Base-by-base conservation (phyloP, 1,139 yeast species). In the Starmera stellimalicola region DNA sequence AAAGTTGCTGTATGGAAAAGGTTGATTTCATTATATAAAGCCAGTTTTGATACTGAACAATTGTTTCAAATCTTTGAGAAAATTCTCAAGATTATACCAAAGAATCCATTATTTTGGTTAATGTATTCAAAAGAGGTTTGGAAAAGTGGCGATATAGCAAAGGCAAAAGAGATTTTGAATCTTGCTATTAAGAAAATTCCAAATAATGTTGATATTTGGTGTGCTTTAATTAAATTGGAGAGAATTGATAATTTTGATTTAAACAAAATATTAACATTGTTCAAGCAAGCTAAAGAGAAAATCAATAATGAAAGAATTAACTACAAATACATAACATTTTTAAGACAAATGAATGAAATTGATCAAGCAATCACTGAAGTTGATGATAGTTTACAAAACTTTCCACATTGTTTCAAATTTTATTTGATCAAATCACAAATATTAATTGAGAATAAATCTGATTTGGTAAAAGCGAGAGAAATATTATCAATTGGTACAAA, bases 111-210 rank as follows among this genome's bases (percentile, higher is more conserved):
- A 5, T 64, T 85, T 35, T 67, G 75, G 58, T 55, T 85, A 35
- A 71, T 79, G 75, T 83, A 72, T 50, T 82, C 94, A 0, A 77
- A 77, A 41, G 93, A 82, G 45, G 62, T 67, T 37, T 74, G 85
- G 77, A 57, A 59, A 18, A 35, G 60, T 26, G 62, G 52, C 2
- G 75, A 81, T 44, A 48, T 68, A 1, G 54, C 48, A 0, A 65
- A 62, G 2, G 83, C 95, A 0, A 60, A 79, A 36, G 47, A 51
- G 0, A 68, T 83, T 2, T 56, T 85, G 6, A 49, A 58, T 4
- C 54, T 62, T 9, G 81, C 82, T 0, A 53, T 70, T 29, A 48
- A 60, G 5, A 38, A 49, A 10, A 52, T 63, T 18, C 71, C 77
- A 1, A 44, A 58, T 0, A 65, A 62, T 38, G 77, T 73, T 40